phyloP scores from a whole-genome alignment of 495 filamentous ascomycete genomes.

The Delitschia confertaspora region DNA sequence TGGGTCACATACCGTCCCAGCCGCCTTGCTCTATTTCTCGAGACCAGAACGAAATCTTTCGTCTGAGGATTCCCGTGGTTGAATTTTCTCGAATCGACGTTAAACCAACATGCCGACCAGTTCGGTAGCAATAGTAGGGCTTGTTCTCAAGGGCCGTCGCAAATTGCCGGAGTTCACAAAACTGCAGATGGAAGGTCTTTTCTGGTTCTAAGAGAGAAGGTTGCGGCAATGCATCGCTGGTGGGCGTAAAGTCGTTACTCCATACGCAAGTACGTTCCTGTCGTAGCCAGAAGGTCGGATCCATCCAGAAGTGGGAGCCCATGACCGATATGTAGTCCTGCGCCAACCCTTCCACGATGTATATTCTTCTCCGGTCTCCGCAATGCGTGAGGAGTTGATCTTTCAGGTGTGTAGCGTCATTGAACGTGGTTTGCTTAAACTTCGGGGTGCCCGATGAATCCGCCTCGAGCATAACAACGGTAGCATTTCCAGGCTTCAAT shows the following conservation, averaged over 20 bases:
- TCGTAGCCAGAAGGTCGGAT: slow-evolving; percentile 20
- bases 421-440: slow-evolving; percentile 1
- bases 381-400: slow-evolving; percentile 8
- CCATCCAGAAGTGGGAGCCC: slow-evolving; percentile 24
- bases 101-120: slow-evolving; percentile 23
- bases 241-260: slow-evolving; percentile 24
- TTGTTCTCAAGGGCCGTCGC: neutral
- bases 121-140: slow-evolving; percentile 15
- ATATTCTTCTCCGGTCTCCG: slow-evolving; percentile 6
- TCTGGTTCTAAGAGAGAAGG: slow-evolving; percentile 17
- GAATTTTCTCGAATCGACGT: slow-evolving; percentile 8
- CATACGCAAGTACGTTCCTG: slow-evolving; percentile 25
- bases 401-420: neutral
- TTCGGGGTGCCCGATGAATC: neutral
- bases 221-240: slow-evolving; percentile 22
- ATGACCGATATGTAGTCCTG: slow-evolving; percentile 20
- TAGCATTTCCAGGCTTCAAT: slow-evolving; percentile 6
- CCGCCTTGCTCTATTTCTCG: slow-evolving; percentile 5
- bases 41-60: slow-evolving; percentile 22
- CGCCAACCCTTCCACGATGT: slow-evolving; percentile 25
- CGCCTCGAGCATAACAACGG: slow-evolving; percentile 13
- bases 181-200: slow-evolving; percentile 19
- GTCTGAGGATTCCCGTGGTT: slow-evolving; percentile 19
- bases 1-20: slow-evolving; percentile 16
- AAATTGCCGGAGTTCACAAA: slow-evolving; percentile 25